Base-by-base conservation (phyloP, 805 yeast genomes). In the Starmera dryadoides region DNA sequence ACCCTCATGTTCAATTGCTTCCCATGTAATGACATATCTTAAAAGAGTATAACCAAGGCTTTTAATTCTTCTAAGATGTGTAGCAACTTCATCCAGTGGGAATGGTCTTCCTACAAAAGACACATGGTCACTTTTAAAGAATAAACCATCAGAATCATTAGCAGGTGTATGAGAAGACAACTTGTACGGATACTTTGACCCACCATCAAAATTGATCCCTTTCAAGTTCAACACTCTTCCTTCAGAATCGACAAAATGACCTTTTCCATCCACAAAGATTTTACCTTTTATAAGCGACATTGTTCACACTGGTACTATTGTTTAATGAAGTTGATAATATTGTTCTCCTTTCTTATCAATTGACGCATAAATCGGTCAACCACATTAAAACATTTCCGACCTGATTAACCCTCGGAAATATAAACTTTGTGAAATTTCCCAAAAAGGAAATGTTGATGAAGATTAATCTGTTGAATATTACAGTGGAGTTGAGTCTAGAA, bases 101-200 rank as follows among this genome's bases (percentile, higher is more conserved):
- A 86, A 82, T 0, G 96, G 96, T 38, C 86, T 68, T 1, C 86
- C 86, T 0, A 84, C 85, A 61, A 86, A 88, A n/a, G 89, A 77
- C 3, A 85, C 89, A 23, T 63, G 56, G 43, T 83, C 89, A 8
- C 86, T 95, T 33, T 75, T 77, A 51, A 72, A 82, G 52, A 82
- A 85, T 3, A 75, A 56, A 30, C 69, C 63, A 23, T 63, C 56
- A 21, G 55, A 43, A 2, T 49, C 49, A 6, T 40, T 37, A 10
- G 55, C 40, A 1, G 66, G 61, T 4, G 71, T 59, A 0, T 72
- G 64, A 16, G 56, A 38, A n/a, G 47, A 43, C 0, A 95, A 95
- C 1, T 41, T 48, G 1, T 64, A 51, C 0, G 97, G 97, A 37
- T 76, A 60, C 56, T 88, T 88, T 47, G 82, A 68, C 26, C 80